phyloP scores from a whole-genome alignment of 805 yeast species.

The Metschnikowia gelsemii region DNA sequence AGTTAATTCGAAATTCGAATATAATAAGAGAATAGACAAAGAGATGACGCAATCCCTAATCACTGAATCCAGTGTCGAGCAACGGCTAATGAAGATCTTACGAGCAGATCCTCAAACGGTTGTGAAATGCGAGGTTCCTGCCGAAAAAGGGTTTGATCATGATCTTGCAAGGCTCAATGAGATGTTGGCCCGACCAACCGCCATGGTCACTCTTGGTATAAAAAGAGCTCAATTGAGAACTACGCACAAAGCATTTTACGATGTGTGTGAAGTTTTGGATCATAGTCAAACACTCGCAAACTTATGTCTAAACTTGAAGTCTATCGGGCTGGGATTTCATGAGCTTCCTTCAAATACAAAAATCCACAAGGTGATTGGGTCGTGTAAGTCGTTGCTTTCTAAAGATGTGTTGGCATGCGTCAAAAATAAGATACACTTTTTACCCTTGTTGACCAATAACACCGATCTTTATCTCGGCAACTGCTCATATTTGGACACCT shows the following conservation, averaged over 20 bases:
- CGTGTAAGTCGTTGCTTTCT: conserved; percentile 16
- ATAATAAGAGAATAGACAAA: background rate
- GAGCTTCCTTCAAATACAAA: conserved; percentile 19
- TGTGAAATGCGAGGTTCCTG: conserved; percentile 3
- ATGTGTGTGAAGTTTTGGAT: conserved; percentile 46
- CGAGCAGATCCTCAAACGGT: conserved; percentile 9
- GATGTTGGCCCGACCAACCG: conserved; percentile 34
- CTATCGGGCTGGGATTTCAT: conserved; percentile 17
- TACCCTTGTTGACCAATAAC: conserved; percentile 32
- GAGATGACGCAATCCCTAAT: background rate
- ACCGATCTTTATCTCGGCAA: conserved; percentile 80
- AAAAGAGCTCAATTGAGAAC: conserved; percentile 43
- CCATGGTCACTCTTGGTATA: conserved; percentile 40
- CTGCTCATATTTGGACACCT: conserved; percentile 91
- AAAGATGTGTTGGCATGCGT: conserved; percentile 17
- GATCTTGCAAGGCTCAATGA: conserved; percentile 17
- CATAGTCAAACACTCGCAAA: conserved; percentile 30
- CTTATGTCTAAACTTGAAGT: conserved; percentile 18
- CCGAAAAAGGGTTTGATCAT: conserved; percentile 14
- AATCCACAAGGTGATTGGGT: conserved; percentile 17
- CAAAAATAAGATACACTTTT: conserved; percentile 28
- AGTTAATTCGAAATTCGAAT: background rate
- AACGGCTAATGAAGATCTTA: conserved; percentile 7
- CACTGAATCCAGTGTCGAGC: background rate
- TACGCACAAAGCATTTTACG: conserved; percentile 42